These are phyloP conservation scores for Termitomyces sp. DNA, from an alignment of 768 basidiomycete species.

Conservation along the genomic window DNA sequence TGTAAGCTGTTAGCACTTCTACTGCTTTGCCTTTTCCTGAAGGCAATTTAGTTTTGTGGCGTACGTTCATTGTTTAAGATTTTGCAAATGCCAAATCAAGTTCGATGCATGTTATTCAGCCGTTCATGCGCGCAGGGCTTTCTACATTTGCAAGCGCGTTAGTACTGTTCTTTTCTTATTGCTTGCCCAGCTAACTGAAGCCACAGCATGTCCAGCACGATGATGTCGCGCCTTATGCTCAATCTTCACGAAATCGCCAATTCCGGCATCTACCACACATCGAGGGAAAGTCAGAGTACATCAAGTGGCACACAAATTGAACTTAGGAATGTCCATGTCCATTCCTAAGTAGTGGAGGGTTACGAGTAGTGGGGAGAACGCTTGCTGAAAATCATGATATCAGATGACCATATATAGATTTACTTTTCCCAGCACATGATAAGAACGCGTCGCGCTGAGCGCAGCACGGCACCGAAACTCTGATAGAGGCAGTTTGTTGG, in stretches of 20 bases:
- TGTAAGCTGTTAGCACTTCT: not conserved
- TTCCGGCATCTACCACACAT: not conserved
- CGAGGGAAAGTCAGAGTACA: not conserved
- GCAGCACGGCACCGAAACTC: too few species aligned
- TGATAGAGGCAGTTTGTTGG: too few species aligned
- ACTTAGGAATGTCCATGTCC: too few species aligned
- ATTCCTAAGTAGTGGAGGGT: too few species aligned
- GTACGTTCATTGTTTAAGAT: not conserved
- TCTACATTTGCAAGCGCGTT: not conserved
- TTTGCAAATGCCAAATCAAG: not conserved
- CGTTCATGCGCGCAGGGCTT: not conserved
- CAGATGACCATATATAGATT: too few species aligned
- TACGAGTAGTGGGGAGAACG: too few species aligned
- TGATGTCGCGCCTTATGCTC: slow-evolving; percentile 14
- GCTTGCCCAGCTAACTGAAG: not conserved
- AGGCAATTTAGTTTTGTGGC: not conserved
- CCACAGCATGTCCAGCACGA: slow-evolving; percentile 4
- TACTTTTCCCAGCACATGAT: too few species aligned
- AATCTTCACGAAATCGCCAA: slow-evolving; percentile 6
- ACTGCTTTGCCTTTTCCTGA: not conserved
- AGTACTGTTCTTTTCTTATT: not conserved
- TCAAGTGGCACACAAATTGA: not conserved
- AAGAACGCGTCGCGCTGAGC: too few species aligned
- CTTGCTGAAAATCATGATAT: too few species aligned
- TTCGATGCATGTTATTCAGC: not conserved